Conservation (phyloP, 2,329 filamentous ascomycete species). For the Ascocoryne sarcoides region DNA sequence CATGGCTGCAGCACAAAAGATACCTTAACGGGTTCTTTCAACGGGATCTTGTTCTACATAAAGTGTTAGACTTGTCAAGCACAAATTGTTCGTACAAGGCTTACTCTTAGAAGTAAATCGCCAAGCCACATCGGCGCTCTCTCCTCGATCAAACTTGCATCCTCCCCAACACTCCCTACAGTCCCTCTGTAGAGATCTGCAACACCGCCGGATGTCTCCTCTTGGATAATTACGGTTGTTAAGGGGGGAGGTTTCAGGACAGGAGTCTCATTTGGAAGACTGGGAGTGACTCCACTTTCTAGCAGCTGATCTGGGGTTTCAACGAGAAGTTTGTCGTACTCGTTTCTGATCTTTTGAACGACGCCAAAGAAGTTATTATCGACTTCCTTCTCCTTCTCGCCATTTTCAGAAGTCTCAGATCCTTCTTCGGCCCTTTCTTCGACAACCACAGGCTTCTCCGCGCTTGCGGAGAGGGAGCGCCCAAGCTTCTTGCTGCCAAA, state of each 20-base stretch:
- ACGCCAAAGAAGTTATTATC: conserved; percentile 68
- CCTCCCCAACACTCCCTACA: conserved; percentile 65
- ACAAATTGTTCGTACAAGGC: conserved; percentile 10
- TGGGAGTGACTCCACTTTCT: conserved; percentile 58
- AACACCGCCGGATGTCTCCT: conserved; percentile 58
- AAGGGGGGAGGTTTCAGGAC: conserved; percentile 62
- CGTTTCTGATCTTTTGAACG: conserved; percentile 62
- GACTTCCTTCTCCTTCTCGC: conserved; percentile 56
- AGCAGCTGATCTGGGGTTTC: conserved; percentile 46
- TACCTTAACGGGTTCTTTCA: conserved; percentile 94
- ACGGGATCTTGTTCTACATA: conserved; percentile 62
- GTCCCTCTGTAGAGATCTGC: conserved; percentile 89
- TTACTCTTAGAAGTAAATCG: conserved; percentile 67
- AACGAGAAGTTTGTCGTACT: conserved; percentile 60
- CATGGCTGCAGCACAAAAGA: conserved; percentile 84
- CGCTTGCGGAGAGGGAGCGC: conserved; percentile 55
- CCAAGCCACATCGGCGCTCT: conserved; percentile 86
- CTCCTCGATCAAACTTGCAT: conserved; percentile 77
- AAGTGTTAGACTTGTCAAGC: conserved; percentile 6
- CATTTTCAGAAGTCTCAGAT: conserved; percentile 50
- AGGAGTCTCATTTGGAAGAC: conserved; percentile 64
- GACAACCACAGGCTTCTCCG: conserved; percentile 62
- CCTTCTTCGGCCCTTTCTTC: conserved; percentile 64
- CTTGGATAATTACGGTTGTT: conserved; percentile 60
- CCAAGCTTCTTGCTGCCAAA: conserved; percentile 80